Base-by-base conservation (phyloP, 768 basidiomycete species). In the Boletus reticulatus region DNA sequence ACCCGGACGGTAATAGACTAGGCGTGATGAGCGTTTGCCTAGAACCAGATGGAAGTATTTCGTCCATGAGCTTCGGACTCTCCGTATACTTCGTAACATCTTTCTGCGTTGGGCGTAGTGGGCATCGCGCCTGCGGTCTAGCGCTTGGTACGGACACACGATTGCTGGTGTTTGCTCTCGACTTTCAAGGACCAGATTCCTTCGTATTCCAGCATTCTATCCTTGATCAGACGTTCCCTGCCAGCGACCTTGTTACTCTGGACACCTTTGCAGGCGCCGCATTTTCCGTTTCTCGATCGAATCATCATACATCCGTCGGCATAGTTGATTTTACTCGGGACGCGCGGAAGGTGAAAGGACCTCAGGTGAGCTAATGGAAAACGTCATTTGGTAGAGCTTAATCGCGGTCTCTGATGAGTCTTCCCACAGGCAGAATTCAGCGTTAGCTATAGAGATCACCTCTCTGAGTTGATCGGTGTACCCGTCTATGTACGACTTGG, bases 41-140 rank as follows among this genome's bases (percentile, higher is more conserved):
- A 9, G 41, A 53, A n/a, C 46, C 51, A 4, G 54, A 59, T 19
- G 51, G 57, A 16, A 36, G 31, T 5, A 32, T 59, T 37, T 56
- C 48, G 5, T 36, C 46, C 10, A 17, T 3, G 4, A 36, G 4
- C 4, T 32, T 31, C 10, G 11, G 4, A 24, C 11, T 53, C 16
- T 11, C 38, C 17, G 36, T 14, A 13, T 7, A 17, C 4, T 5
- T n/a, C 19, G 17, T 58, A 22, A 37, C 29, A 36, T 49, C 48
- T 11, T 47, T 47, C 24, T 58, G 48, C 29, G 34, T 53, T 2
- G 56, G 47, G 12, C 29, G 7, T 43, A 43, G 29, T 4, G 4
- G 37, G 19, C 49, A n/a, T n/a, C 17, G 12, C 4, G 44, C 17
- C 4, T 50, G 29, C 5, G 56, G 56, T 6, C 22, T 60, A 1